phyloP scores from a whole-genome alignment of 371 early-diverging fungal genomes.

The Mortierella sp. region DNA sequence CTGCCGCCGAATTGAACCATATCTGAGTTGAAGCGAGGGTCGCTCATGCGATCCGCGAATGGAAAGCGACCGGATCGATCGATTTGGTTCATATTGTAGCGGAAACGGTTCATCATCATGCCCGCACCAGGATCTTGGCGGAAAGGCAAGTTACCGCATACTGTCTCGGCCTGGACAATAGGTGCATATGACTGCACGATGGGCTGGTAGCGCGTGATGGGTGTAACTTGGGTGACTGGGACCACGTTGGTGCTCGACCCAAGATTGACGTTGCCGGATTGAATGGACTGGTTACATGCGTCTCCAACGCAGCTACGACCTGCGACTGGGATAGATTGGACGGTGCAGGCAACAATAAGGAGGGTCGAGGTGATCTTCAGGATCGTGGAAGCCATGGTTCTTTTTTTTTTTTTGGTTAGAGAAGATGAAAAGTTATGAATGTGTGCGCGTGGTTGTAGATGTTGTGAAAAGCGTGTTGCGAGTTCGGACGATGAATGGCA shows the following conservation, averaged over 20 bases:
- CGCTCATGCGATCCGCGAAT: no score
- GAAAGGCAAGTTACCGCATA: neutral
- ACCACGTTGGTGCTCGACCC: slow-evolving; percentile 34
- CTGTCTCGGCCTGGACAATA: slow-evolving; percentile 29
- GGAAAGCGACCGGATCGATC: neutral
- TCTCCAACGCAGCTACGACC: slow-evolving; percentile 13
- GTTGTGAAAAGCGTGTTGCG: neutral
- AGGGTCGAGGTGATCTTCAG: slow-evolving; percentile 29
- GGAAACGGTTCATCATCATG: neutral
- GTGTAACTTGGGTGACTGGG: slow-evolving; percentile 37
- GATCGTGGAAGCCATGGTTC: slow-evolving; percentile 15
- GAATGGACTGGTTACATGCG: slow-evolving; percentile 22
- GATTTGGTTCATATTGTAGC: neutral
- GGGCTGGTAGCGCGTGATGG: slow-evolving; percentile 54
- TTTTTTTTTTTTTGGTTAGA: neutral
- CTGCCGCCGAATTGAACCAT: no score
- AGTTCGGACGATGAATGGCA: neutral
- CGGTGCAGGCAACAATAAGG: slow-evolving; percentile 18
- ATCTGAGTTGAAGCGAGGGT: neutral
- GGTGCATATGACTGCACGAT: slow-evolving; percentile 37
- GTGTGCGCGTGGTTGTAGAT: neutral
- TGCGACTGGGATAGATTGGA: slow-evolving; percentile 25
- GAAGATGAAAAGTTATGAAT: neutral
- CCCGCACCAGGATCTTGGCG: neutral
- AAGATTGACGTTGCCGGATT: slow-evolving; percentile 21